phyloP scores from a whole-genome alignment of 164 flowering plant species.

The Akebia trifoliata region DNA sequence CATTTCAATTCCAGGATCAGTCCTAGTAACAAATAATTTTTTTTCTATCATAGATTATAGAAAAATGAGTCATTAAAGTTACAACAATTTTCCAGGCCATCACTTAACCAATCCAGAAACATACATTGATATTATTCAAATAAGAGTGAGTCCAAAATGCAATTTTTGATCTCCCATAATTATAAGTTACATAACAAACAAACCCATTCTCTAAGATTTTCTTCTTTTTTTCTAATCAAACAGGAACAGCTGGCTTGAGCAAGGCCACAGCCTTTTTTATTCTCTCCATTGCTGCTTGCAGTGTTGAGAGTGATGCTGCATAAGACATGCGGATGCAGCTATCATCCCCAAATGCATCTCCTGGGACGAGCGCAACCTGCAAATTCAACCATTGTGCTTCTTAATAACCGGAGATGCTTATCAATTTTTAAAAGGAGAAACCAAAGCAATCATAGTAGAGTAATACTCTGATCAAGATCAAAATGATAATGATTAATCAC shows the following conservation, averaged over 20 bases:
- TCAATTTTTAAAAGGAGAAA: neutral
- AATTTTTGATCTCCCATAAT: neutral
- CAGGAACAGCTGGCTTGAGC: constrained; percentile 50
- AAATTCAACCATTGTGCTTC: constrained; percentile 5
- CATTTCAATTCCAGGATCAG: too few species aligned
- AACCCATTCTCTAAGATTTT: neutral
- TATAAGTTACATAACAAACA: neutral
- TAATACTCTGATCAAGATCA: too few species aligned
- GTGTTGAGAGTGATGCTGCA: constrained; percentile 69
- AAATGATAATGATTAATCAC: too few species aligned
- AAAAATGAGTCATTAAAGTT: too few species aligned
- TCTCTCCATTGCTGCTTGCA: constrained; percentile 68
- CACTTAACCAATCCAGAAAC: too few species aligned
- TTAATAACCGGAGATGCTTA: neutral
- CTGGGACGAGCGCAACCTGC: constrained; percentile 96
- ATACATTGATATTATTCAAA: too few species aligned
- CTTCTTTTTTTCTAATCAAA: constrained; percentile 20
- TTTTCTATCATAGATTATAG: too few species aligned
- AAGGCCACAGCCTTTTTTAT: constrained; percentile 58
- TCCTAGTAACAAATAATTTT: too few species aligned
- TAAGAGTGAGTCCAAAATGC: neutral
- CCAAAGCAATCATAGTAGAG: neutral
- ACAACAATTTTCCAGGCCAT: too few species aligned
- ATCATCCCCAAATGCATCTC: constrained; percentile 96
- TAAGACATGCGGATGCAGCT: constrained; percentile 88